A percentile compares a stretch with the other conserved stretches of the same genome.
These are phyloP conservation scores for Saturnispora bothae DNA, from an alignment of 805 yeast genomes.

Conservation along the genomic window DNA sequence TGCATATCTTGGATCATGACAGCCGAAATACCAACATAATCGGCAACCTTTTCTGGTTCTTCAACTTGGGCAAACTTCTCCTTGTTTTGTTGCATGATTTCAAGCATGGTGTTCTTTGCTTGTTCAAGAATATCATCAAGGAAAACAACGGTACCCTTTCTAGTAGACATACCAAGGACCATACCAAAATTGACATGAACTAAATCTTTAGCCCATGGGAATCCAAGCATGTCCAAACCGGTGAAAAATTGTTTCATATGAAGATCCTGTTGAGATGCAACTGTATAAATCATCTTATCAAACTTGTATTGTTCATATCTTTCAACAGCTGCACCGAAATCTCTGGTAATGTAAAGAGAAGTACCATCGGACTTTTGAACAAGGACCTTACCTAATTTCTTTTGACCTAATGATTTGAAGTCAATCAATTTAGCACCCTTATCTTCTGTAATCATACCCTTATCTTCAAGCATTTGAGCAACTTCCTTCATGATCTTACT, in stretches of 20 bases:
- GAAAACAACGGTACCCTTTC: slow-evolving; percentile 98
- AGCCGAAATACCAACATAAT: slow-evolving; percentile 90
- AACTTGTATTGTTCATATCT: slow-evolving; percentile 77
- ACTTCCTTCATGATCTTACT: slow-evolving; percentile 61
- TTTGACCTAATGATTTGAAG: slow-evolving; percentile 63
- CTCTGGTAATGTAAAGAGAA: slow-evolving; percentile 87
- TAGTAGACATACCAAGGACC: slow-evolving; percentile 97
- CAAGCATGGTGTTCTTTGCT: slow-evolving; percentile 89
- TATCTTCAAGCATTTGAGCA: slow-evolving; percentile 49
- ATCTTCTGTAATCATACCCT: slow-evolving; percentile 70
- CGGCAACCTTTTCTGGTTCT: slow-evolving; percentile 91
- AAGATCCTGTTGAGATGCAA: slow-evolving; percentile 93
- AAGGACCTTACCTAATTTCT: slow-evolving; percentile 86
- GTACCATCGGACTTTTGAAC: slow-evolving; percentile 95
- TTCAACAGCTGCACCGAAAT: slow-evolving; percentile 90
- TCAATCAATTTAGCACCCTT: slow-evolving; percentile 87
- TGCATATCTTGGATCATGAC: slow-evolving; percentile 99
- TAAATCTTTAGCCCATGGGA: slow-evolving; percentile 69
- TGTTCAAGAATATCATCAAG: slow-evolving; percentile 87
- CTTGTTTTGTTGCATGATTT: slow-evolving; percentile 88
- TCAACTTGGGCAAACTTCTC: slow-evolving; percentile 86
- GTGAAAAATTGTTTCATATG: slow-evolving; percentile 92
- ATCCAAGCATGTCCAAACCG: slow-evolving; percentile 82
- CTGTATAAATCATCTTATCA: slow-evolving; percentile 93
- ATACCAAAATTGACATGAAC: slow-evolving; percentile 90